These are phyloP conservation scores for Bipolaris oryzae DNA, from an alignment of 2,329 filamentous ascomycete genomes.

Conservation along the genomic window DNA sequence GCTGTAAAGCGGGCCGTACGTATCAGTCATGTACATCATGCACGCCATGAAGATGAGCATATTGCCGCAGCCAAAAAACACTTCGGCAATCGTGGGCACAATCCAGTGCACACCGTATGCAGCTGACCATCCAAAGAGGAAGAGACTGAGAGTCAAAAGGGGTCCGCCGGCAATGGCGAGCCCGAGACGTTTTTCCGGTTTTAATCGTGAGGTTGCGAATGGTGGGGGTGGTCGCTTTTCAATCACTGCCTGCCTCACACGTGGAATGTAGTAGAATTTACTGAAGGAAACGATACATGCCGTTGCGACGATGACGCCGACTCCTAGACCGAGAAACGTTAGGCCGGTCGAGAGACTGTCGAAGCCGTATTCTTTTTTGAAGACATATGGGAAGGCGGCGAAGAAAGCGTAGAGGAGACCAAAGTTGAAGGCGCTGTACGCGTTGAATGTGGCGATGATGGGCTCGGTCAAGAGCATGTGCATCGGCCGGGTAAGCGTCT, in stretches of 20 bases:
- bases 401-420: slow-evolving; percentile 35
- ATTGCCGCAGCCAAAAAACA: slow-evolving; percentile 6
- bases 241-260: slow-evolving; percentile 1
- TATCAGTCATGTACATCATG: slow-evolving; percentile 18
- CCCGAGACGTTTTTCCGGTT: slow-evolving; percentile 44
- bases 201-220: slow-evolving; percentile 17
- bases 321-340: slow-evolving; percentile 11
- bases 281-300: slow-evolving; percentile 7
- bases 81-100: slow-evolving; percentile 42
- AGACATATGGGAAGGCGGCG: slow-evolving; percentile 32
- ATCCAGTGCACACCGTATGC: slow-evolving; percentile 48
- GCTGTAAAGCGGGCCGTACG: slow-evolving; percentile 60
- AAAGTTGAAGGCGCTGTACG: slow-evolving; percentile 35
- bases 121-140: slow-evolving; percentile 51
- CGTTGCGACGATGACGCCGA: slow-evolving; percentile 10
- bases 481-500: slow-evolving; percentile 55
- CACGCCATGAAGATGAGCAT: slow-evolving; percentile 16
- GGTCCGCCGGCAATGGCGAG: slow-evolving; percentile 45
- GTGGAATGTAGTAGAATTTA: slow-evolving; percentile 8
- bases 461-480: slow-evolving; percentile 47
- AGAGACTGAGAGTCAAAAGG: slow-evolving; percentile 41
- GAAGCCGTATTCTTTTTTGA: slow-evolving; percentile 22
- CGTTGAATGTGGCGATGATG: slow-evolving; percentile 24
- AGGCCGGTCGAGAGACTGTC: slow-evolving; percentile 9
- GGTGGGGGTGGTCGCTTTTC: slow-evolving; percentile 6